Evolutionary conservation across 495 filamentous ascomycete genomes (phyloP).

Genomic region (Hypoxylon subgilvum): DNA sequence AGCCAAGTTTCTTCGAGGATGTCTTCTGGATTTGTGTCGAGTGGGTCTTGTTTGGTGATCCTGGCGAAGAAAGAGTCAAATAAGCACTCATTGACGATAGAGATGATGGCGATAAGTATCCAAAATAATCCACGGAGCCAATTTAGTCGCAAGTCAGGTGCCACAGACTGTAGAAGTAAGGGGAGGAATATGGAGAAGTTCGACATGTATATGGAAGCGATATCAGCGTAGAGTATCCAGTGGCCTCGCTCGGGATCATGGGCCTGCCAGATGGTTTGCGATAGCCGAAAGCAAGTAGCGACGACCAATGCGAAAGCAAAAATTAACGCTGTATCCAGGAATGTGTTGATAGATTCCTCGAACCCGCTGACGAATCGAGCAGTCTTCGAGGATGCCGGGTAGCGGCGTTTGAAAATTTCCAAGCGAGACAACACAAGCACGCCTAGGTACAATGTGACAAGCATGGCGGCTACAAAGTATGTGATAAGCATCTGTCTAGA

Average conservation of each 20-base stretch:
- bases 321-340: conserved; percentile 14
- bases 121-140: conserved; percentile 17
- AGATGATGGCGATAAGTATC: not conserved
- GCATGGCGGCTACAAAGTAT: conserved; percentile 6
- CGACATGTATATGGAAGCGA: conserved; percentile 19
- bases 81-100: conserved; percentile 9
- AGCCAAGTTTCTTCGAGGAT: conserved; percentile 5
- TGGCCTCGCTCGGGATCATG: not conserved
- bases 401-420: not conserved
- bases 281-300: conserved; percentile 15
- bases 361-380: not conserved
- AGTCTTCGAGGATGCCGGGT: not conserved
- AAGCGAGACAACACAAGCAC: not conserved
- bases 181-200: conserved; percentile 18
- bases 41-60: not conserved
- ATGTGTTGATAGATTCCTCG: conserved; percentile 16
- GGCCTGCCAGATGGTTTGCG: conserved; percentile 1
- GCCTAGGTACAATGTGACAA: conserved; percentile 6
- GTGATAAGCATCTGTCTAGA: conserved; percentile 8
- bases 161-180: conserved; percentile 2
- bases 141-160: conserved; percentile 3
- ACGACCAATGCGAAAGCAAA: conserved; percentile 21
- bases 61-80: conserved; percentile 1
- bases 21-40: not conserved
- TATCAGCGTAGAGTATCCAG: conserved; percentile 13